Conservation (phyloP, 176 grass and related monocot genomes). For the Phoenix roebelenii region DNA sequence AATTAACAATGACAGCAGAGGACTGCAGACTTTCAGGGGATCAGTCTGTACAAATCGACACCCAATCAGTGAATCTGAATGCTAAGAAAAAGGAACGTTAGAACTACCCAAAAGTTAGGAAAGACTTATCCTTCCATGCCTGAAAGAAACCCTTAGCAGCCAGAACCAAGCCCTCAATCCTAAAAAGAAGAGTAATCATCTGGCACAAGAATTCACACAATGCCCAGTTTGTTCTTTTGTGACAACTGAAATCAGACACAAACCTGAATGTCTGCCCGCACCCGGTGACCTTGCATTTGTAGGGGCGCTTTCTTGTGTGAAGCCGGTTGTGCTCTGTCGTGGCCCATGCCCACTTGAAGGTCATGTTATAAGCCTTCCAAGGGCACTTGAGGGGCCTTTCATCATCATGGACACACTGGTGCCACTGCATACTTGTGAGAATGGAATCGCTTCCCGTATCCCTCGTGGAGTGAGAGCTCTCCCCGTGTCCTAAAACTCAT, state of each 20-base stretch:
- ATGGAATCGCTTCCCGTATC: slow-evolving; percentile 57
- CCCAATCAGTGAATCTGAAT: background rate
- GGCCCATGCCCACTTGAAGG: slow-evolving; percentile 79
- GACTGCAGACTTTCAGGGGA: background rate
- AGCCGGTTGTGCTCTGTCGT: slow-evolving; percentile 56
- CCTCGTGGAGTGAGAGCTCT: slow-evolving; percentile 54
- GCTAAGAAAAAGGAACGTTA: background rate
- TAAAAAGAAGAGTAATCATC: background rate
- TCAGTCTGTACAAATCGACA: slow-evolving; percentile 8
- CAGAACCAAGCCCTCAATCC: background rate
- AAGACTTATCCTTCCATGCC: background rate
- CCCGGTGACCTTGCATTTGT: slow-evolving; percentile 25
- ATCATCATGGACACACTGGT: slow-evolving; percentile 56
- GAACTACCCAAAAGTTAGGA: too few species aligned
- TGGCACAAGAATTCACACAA: background rate
- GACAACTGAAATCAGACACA: slow-evolving; percentile 61
- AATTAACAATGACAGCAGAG: background rate
- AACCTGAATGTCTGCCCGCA: slow-evolving; percentile 67
- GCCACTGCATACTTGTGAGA: slow-evolving; percentile 54
- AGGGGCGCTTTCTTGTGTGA: slow-evolving; percentile 57
- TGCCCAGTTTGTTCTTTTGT: slow-evolving; percentile 40
- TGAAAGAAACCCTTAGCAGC: background rate
- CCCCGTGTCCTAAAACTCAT: slow-evolving; percentile 29
- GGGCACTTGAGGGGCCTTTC: slow-evolving; percentile 66
- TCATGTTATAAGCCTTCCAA: slow-evolving; percentile 54